Evolutionary conservation across 2,329 filamentous ascomycete genomes (phyloP).

Genomic region (Sporothrix schenckii): DNA sequence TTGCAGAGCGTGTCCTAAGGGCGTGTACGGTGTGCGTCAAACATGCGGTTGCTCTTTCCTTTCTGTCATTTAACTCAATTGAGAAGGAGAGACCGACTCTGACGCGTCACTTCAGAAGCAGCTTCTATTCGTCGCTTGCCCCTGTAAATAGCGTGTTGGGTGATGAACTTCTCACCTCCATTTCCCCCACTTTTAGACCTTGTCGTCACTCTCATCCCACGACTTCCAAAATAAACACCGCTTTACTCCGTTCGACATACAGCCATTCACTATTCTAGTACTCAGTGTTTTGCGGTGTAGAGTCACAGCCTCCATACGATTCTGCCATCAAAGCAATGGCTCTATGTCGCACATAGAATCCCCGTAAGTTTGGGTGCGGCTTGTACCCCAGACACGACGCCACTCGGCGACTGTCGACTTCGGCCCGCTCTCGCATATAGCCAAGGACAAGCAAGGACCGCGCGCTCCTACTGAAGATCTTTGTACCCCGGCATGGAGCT

Average conservation of each 20-base stretch:
- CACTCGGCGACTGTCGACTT: slow-evolving; percentile 27
- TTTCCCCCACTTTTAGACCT: not conserved
- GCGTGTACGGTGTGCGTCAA: not conserved
- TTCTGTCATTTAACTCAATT: not conserved
- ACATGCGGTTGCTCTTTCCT: slow-evolving; percentile 3
- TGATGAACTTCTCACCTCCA: not conserved
- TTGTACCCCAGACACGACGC: slow-evolving; percentile 22
- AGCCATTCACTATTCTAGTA: not conserved
- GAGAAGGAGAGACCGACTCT: not conserved
- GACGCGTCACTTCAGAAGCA: not conserved
- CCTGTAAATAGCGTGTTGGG: slow-evolving; percentile 2
- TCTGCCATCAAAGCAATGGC: not conserved
- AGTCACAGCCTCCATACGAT: not conserved
- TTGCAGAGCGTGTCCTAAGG: not conserved
- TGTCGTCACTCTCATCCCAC: slow-evolving; percentile 10
- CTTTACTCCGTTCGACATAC: not conserved
- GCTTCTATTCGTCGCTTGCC: not conserved
- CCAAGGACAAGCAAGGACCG: not conserved
- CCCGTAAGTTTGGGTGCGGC: not conserved
- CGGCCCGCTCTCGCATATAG: slow-evolving; percentile 14
- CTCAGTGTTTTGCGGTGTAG: slow-evolving; percentile 12
- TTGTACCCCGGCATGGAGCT: too few species aligned
- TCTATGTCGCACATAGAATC: not conserved
- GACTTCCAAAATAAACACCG: slow-evolving; percentile 5
- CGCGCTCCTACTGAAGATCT: not conserved